These are phyloP conservation scores for Penicillium corylophilum DNA, from an alignment of 2,329 filamentous ascomycete species.

Conservation along the genomic window DNA sequence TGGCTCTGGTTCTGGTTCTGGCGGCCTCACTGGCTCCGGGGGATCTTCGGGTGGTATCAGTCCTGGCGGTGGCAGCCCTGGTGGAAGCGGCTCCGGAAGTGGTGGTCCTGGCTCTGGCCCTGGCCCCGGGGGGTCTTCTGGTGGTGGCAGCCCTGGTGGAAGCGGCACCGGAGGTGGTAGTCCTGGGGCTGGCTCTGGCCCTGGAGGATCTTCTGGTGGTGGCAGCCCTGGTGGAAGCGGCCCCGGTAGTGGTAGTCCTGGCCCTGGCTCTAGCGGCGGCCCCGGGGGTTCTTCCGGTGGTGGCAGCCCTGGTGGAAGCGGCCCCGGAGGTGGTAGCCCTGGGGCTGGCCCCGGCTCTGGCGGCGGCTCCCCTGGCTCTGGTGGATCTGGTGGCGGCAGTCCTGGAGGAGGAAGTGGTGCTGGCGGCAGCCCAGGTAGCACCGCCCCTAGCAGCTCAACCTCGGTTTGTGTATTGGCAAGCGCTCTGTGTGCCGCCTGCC, in stretches of 20 bases:
- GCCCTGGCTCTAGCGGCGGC: background rate
- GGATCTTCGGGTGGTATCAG: background rate
- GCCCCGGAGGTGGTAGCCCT: background rate
- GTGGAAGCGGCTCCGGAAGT: too few species aligned
- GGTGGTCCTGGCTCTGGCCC: background rate
- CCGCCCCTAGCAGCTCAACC: background rate
- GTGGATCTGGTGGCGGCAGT: background rate
- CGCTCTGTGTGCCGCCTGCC: conserved; percentile 15
- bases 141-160: too few species aligned
- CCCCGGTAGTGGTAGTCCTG: too few species aligned
- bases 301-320: background rate
- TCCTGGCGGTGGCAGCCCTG: too few species aligned
- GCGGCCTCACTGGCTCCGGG: background rate
- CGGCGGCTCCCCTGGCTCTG: too few species aligned
- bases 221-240: background rate
- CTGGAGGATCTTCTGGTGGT: background rate
- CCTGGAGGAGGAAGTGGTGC: background rate
- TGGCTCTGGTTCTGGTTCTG: background rate
- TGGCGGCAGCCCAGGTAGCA: background rate
- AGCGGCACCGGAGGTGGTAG: too few species aligned
- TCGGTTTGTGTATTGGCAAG: conserved; percentile 10
- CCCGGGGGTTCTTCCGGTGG: too few species aligned
- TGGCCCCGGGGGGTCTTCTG: too few species aligned
- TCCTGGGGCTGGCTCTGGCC: too few species aligned
- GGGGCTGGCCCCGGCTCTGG: too few species aligned